phyloP scores from a whole-genome alignment of 2,329 filamentous ascomycete genomes.

The Hortaea werneckii region DNA sequence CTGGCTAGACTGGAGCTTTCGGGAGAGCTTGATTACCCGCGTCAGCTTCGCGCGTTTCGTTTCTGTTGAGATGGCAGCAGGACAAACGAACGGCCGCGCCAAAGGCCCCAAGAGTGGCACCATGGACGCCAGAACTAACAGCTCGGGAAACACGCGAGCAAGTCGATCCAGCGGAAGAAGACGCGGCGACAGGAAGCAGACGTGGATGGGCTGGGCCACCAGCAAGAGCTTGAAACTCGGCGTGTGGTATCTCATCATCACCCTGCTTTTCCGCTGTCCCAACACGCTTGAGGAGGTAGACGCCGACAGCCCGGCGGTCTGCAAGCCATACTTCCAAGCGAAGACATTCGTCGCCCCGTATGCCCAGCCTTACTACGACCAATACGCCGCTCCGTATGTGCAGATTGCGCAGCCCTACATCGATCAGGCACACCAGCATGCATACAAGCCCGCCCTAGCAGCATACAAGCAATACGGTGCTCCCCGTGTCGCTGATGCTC shows the following conservation, averaged over 20 bases:
- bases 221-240: constrained; percentile 44
- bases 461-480: constrained; percentile 61
- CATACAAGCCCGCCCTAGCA: constrained; percentile 58
- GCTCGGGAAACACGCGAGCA: background rate
- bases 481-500: constrained; percentile 58
- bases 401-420: constrained; percentile 65
- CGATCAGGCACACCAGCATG: constrained; percentile 43
- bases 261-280: constrained; percentile 74
- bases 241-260: constrained; percentile 79
- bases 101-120: background rate
- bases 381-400: constrained; percentile 76
- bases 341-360: constrained; percentile 61
- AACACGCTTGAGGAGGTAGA: constrained; percentile 56
- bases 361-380: constrained; percentile 72
- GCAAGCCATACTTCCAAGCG: constrained; percentile 66
- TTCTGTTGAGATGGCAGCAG: background rate
- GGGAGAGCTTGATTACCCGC: background rate
- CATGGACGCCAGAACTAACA: background rate
- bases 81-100: background rate
- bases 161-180: background rate
- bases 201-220: constrained; percentile 3
- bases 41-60: background rate
- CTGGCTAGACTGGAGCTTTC: background rate
- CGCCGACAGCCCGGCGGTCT: constrained; percentile 63
- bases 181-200: background rate